Evolutionary conservation across 1,284 basidiomycete genomes (phyloP).

Genomic region (Cryptococcus depauperatus): DNA sequence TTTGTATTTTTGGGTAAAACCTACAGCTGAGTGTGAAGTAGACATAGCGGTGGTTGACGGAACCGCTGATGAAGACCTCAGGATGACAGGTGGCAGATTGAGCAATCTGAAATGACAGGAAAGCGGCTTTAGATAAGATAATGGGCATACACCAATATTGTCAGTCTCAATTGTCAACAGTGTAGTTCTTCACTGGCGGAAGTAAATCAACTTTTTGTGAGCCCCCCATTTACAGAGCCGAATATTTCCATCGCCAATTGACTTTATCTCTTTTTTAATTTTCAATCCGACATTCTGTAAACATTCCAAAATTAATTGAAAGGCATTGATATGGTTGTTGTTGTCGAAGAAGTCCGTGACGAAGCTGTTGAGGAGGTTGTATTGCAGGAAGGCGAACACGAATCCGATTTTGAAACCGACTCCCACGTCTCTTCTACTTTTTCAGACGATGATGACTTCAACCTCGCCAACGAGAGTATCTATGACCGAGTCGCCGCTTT

Average conservation of each 20-base stretch:
- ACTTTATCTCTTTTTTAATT: too few relatives aligned
- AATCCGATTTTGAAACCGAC: slow-evolving; percentile 40
- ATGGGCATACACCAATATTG: too few relatives aligned
- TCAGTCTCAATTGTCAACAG: too few relatives aligned
- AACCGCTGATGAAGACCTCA: neutral
- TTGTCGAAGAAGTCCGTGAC: slow-evolving; percentile 43
- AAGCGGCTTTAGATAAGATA: too few relatives aligned
- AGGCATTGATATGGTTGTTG: slow-evolving; percentile 42
- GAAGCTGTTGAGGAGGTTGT: slow-evolving; percentile 20
- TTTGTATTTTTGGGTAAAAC: neutral
- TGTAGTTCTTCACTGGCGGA: too few relatives aligned
- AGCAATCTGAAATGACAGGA: too few relatives aligned
- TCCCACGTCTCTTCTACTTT: slow-evolving; percentile 21
- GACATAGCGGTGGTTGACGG: slow-evolving; percentile 12
- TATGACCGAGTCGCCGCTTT: slow-evolving; percentile 82
- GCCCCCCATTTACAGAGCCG: neutral
- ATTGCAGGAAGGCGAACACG: slow-evolving; percentile 20
- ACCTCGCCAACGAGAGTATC: slow-evolving; percentile 58
- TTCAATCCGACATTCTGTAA: too few relatives aligned
- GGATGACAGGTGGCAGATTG: slow-evolving; percentile 3
- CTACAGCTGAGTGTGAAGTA: slow-evolving; percentile 23
- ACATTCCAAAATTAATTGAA: too few relatives aligned
- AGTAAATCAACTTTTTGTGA: too few relatives aligned
- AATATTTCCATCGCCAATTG: slow-evolving; percentile 1
- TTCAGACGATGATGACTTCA: slow-evolving; percentile 31